Evolutionary conservation across 2,329 filamentous ascomycete species (phyloP), one percentile per base, ranked within the genome.

Genomic region (Aspergillus novoparasiticus): DNA sequence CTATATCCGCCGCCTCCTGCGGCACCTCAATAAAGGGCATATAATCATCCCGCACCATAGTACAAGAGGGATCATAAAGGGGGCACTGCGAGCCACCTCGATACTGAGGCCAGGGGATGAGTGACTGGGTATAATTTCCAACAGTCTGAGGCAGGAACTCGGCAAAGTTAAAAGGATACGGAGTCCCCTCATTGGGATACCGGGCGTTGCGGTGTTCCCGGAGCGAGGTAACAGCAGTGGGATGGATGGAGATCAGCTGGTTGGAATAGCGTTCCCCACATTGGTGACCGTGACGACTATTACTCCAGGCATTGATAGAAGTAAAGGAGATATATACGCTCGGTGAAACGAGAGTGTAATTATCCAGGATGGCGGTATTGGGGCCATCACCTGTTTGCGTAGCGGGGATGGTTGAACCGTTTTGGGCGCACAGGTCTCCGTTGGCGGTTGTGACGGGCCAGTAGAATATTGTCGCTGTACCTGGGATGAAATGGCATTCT

Each of bases 301-400:
- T 71, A 39, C 68, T 69, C 56, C 65, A 64, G 21, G 68, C 69
- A 45, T 68, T 66, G 51, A 71, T 70, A 2, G 63, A 59, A 8
- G 68, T 70, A 48, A 71, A 70, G 3, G 69, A 71, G 34, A 71
- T 56, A 56, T 71, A 71, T 11, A 69, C 48, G 11, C 58, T 68
- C 0, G 69, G 69, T 2, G 69, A 71, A 5, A 66, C 36, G 62
- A 71, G 65, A 10, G 68, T 70, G 14, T 58, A 51, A 1, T 64
- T 66, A 53, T 68, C 54, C 11, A 70, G 58, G 26, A 70, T 30
- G 54, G 68, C 69, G 6, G 69, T 71, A 32, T 64, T 70, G 32
- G 66, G 66, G 4, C 66, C 68, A 1, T 45, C 16, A 5, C 60
- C 65, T 0, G 65, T 66, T 6, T 39, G 63, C 0, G 68, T 62